Evolutionary conservation across 2,329 filamentous ascomycete genomes (phyloP).

Genomic region (Magnaporthales sp.): DNA sequence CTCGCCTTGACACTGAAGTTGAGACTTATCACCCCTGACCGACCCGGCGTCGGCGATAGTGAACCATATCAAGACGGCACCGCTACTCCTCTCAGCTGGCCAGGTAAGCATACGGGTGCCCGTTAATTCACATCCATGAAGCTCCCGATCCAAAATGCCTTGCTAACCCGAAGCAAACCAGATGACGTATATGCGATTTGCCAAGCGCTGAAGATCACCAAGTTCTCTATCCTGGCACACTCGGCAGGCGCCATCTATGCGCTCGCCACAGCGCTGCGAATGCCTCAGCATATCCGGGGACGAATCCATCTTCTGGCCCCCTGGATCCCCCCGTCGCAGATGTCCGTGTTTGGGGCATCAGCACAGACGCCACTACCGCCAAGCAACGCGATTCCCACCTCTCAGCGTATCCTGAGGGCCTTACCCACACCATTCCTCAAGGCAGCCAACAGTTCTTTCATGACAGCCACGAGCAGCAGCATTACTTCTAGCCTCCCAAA

Average conservation of each 20-base stretch:
- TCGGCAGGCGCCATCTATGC: conserved; percentile 98
- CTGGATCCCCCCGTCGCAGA: conserved; percentile 94
- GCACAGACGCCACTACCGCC: conserved; percentile 61
- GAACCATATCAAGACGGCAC: conserved; percentile 75
- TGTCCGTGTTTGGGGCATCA: conserved; percentile 68
- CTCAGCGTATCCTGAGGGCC: conserved; percentile 82
- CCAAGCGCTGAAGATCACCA: conserved; percentile 81
- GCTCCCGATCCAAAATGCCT: not conserved
- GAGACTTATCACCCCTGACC: conserved; percentile 85
- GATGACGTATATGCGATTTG: conserved; percentile 90
- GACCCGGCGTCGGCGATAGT: conserved; percentile 89
- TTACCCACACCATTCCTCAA: conserved; percentile 86
- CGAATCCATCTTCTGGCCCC: conserved; percentile 90
- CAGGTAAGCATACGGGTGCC: conserved; percentile 52
- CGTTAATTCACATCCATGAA: not conserved
- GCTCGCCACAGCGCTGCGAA: conserved; percentile 84
- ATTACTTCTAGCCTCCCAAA: conserved; percentile 72
- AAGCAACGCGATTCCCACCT: conserved; percentile 79
- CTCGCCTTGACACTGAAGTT: conserved; percentile 81
- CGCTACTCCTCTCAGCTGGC: conserved; percentile 86
- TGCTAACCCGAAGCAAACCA: conserved; percentile 22
- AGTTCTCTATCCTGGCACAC: conserved; percentile 93
- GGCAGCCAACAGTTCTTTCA: conserved; percentile 91
- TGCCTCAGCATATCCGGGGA: conserved; percentile 92
- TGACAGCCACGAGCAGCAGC: conserved; percentile 82